These are phyloP conservation scores for Ophiorrhiza pumila DNA, from an alignment of 257 asterid genomes.

Conservation along the genomic window DNA sequence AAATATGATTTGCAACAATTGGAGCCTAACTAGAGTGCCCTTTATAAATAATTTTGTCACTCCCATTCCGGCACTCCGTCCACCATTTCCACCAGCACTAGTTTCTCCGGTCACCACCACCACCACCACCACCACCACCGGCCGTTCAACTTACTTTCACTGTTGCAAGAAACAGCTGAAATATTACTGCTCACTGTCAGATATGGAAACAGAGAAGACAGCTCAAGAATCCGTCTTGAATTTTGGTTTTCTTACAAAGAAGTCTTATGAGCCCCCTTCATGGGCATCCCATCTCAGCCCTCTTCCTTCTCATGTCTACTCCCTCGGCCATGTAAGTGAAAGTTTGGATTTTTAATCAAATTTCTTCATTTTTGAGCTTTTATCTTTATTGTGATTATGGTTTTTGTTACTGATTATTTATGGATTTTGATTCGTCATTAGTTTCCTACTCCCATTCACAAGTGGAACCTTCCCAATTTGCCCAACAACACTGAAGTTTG, in stretches of 20 bases:
- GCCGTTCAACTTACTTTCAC: not conserved
- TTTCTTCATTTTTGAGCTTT: not conserved
- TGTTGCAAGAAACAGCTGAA: not conserved
- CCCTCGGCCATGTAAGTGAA: slow-evolving; percentile 72
- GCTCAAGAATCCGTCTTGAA: slow-evolving; percentile 33
- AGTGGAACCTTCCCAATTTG: slow-evolving; percentile 89
- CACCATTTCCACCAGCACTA: not conserved
- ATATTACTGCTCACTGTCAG: not conserved
- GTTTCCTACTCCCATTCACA: slow-evolving; percentile 97
- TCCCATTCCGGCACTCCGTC: slow-evolving; percentile 1
- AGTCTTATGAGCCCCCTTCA: slow-evolving; percentile 66
- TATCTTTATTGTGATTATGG: not conserved
- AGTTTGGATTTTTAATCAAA: not conserved
- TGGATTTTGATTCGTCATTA: slow-evolving; percentile 12
- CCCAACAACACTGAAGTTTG: slow-evolving; percentile 81
- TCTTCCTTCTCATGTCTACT: slow-evolving; percentile 58
- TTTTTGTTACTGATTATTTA: not conserved
- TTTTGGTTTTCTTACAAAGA: slow-evolving; percentile 53
- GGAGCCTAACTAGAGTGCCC: not conserved
- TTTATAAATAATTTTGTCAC: slow-evolving; percentile 1
- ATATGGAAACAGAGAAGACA: slow-evolving; percentile 20
- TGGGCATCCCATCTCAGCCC: slow-evolving; percentile 84
- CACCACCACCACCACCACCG: not conserved
- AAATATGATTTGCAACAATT: slow-evolving; percentile 10
- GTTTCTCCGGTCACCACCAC: not conserved